Evolutionary conservation across 225 moss, liverwort and hornwort species (phyloP).

Genomic region (Pleurozium schreberi): DNA sequence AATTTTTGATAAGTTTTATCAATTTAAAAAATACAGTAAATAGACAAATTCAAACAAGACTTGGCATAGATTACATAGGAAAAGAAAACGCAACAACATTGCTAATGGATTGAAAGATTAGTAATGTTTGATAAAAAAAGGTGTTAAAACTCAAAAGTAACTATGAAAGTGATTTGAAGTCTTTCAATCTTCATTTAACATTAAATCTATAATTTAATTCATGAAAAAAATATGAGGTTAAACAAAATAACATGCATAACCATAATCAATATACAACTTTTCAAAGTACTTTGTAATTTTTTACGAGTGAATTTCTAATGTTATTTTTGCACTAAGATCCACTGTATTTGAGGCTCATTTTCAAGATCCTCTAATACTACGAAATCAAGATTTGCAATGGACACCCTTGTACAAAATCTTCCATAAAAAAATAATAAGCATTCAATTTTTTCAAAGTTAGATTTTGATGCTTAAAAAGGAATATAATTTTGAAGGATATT

Average conservation of each 20-base stretch:
- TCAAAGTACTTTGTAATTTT: not conserved
- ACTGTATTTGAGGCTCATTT: not conserved
- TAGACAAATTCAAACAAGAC: not conserved
- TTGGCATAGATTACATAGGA: not conserved
- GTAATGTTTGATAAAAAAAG: too few relatives aligned
- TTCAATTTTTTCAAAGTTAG: not conserved
- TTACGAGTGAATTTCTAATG: not conserved
- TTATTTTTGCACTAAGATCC: fast-evolving
- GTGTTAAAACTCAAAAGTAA: too few relatives aligned
- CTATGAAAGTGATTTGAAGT: not conserved
- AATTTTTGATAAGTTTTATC: not conserved
- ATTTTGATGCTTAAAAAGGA: not conserved
- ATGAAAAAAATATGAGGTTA: fast-evolving
- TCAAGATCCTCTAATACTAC: not conserved
- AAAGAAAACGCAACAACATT: not conserved
- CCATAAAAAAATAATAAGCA: not conserved
- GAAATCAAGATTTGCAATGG: not conserved
- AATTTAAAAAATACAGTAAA: too few relatives aligned
- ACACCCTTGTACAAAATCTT: not conserved
- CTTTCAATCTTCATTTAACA: not conserved
- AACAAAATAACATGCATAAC: not conserved
- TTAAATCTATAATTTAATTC: not conserved
- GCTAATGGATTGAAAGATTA: not conserved
- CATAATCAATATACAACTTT: not conserved
- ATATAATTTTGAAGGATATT: not conserved